Base-by-base conservation (phyloP, 768 basidiomycete species). In the Paxillus rubicundulus region DNA sequence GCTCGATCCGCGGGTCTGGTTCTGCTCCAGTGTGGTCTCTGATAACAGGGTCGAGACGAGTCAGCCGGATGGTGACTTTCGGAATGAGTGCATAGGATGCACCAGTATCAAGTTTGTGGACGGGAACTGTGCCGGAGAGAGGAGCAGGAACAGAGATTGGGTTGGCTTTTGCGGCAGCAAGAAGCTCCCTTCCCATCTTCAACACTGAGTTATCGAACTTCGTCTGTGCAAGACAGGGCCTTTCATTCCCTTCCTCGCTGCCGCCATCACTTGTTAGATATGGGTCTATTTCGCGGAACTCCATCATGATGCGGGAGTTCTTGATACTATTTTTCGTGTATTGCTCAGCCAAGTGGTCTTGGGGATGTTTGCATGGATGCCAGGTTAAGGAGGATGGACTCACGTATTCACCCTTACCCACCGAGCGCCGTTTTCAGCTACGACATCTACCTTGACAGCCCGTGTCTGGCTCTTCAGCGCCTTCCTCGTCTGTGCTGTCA, bases 391-490 rank as follows among this genome's bases (percentile, higher is more conserved):
- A 18, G 18, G 28, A 27, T 28, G 44, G 28, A 81, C 86, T 64
- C 63, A 92, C 92, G 92, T 93, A 70, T 93, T 94, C 33, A 94
- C 80, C 59, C 91, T 80, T 37, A 91, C 84, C 93, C 93, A 96
- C 3, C 74, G 72, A 20, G 78, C 72, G 1, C 92, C 92, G 39
- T 83, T 80, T 18, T 88, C 82, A 2, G 85, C 85, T 13, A 93
- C 83, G 13, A 94, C 76, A 61, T 95, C 92, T 1, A 95, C 85
- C 60, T 94, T 93, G 38, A 84, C 77, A 1, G 62, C 56, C 36
- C 55, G 46, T 1, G 10, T 20, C 33, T 37, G 45, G n/a, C 5
- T 24, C 51, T 47, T 55, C 30, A 18, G 14, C 4, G 40, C 18
- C 18, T 47, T 52, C 16, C 38, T 47, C 21, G 13, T 41, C 36